phyloP scores from a whole-genome alignment of 1,284 basidiomycete genomes.

The Ceratobasidium sp. region DNA sequence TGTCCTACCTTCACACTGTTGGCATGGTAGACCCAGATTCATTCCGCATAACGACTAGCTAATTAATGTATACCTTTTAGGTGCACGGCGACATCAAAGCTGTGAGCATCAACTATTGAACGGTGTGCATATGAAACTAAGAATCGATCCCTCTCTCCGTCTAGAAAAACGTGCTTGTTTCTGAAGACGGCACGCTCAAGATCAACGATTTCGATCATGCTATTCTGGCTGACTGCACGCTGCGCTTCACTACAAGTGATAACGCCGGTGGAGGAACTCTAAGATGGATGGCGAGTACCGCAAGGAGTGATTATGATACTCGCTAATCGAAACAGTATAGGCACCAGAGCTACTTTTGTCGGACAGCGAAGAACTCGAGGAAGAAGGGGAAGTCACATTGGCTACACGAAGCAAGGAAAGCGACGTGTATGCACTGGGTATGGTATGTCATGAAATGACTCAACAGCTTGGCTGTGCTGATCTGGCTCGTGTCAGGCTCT shows the following conservation, averaged over 20 bases:
- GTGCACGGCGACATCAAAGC: conserved; percentile 7
- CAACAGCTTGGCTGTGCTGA: background rate
- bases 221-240: background rate
- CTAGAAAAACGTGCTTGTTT: background rate
- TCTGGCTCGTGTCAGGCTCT: background rate
- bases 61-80: background rate
- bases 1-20: background rate
- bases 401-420: background rate
- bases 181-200: background rate
- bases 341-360: background rate
- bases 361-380: background rate
- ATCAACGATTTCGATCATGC: background rate
- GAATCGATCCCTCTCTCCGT: background rate
- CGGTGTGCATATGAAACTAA: background rate
- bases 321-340: background rate
- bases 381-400: too few species aligned
- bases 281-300: background rate
- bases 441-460: background rate
- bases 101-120: background rate
- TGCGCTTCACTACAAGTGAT: background rate
- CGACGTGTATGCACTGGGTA: background rate
- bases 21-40: background rate
- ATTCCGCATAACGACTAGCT: background rate
- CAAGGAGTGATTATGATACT: too few species aligned
- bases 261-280: background rate